Evolutionary conservation across 1,139 yeast genomes (phyloP), one percentile per base, ranked within the genome.

Genomic region (Nakaseomyces kungkrabaensis): DNA sequence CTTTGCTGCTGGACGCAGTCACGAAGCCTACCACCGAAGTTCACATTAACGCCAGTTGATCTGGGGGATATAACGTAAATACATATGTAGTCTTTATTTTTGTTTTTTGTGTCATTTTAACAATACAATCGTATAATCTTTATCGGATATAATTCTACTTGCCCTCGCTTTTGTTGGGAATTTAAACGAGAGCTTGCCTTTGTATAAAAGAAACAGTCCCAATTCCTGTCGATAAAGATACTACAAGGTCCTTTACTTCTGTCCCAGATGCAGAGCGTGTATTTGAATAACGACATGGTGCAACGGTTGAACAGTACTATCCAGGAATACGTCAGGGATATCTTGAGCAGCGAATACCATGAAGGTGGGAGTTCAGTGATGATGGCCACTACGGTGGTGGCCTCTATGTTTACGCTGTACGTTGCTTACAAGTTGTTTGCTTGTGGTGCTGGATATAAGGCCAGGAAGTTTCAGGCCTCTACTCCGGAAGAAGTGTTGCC

Each of bases 401-500:
- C 58, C 7, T 50, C 57, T 7, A 5, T 53, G 17, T 54, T 57
- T 41, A 56, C 56, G 2, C 37, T 57, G 5, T 61, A 54, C 47
- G 51, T 60, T 5, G 41, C 33, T 6, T 45, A 45, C 48, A 54
- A 52, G 47, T 46, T 56, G 51, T 43, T 57, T n/a, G 54, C 49
- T 25, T 22, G 52, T 11, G 36, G 53, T 17, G 48, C 46, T 17
- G 42, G 41, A 6, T 73, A 69, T 45, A 70, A 66, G 43, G 72
- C 77, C 17, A 58, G 68, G 36, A 79, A 76, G 56, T 73, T 84
- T 56, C 73, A 75, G 45, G 62, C 83, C 11, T 76, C 81, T 5
- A 71, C 83, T 37, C 96, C 96, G 2, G 88, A 80, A 54, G 92
- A 86, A 60, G 94, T 96, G 9, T 78, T 81, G 59, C 89, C 90